Conservation (phyloP, 2,329 filamentous ascomycete species). For the Mollisia scopiformis region DNA sequence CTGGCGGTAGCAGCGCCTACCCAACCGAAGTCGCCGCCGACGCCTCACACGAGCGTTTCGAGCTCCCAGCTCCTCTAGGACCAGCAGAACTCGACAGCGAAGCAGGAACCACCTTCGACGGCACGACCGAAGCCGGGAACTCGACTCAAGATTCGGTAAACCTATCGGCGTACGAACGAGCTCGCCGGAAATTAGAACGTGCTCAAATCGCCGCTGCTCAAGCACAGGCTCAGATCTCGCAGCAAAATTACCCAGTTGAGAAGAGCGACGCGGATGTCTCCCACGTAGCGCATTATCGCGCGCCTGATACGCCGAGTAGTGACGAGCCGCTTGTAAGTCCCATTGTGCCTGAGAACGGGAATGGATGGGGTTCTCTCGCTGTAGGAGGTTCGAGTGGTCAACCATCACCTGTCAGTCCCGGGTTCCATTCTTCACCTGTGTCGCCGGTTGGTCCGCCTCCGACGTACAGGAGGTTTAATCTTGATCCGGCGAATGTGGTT, state of each 20-base stretch:
- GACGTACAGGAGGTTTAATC: slow-evolving; percentile 46
- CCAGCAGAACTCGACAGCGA: slow-evolving; percentile 34
- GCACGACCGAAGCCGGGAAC: slow-evolving; percentile 24
- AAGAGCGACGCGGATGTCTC: slow-evolving; percentile 34
- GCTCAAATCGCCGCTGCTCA: slow-evolving; percentile 55
- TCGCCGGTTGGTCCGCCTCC: slow-evolving; percentile 28
- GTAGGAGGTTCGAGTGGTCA: slow-evolving; percentile 9
- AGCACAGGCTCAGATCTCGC: slow-evolving; percentile 41
- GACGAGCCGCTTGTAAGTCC: slow-evolving; percentile 26
- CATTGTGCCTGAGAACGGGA: slow-evolving; percentile 11
- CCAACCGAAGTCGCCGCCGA: slow-evolving; percentile 38
- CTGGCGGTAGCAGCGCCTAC: slow-evolving; percentile 53
- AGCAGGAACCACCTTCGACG: slow-evolving; percentile 23
- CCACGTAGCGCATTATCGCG: slow-evolving; percentile 37
- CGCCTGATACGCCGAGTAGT: slow-evolving; percentile 29
- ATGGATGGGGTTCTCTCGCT: slow-evolving; percentile 9
- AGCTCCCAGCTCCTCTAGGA: slow-evolving; percentile 29
- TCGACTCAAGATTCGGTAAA: slow-evolving; percentile 38
- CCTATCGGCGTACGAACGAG: slow-evolving; percentile 53
- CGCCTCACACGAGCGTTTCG: slow-evolving; percentile 28
- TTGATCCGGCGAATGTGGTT: slow-evolving; percentile 55
- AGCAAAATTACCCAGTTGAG: slow-evolving; percentile 37
- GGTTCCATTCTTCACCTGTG: slow-evolving; percentile 17
- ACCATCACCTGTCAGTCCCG: slow-evolving; percentile 26
- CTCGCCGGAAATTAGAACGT: slow-evolving; percentile 52